Evolutionary conservation across 1,284 basidiomycete genomes (phyloP), one percentile per base, ranked within the genome.

Genomic region (Marasmius sp.): DNA sequence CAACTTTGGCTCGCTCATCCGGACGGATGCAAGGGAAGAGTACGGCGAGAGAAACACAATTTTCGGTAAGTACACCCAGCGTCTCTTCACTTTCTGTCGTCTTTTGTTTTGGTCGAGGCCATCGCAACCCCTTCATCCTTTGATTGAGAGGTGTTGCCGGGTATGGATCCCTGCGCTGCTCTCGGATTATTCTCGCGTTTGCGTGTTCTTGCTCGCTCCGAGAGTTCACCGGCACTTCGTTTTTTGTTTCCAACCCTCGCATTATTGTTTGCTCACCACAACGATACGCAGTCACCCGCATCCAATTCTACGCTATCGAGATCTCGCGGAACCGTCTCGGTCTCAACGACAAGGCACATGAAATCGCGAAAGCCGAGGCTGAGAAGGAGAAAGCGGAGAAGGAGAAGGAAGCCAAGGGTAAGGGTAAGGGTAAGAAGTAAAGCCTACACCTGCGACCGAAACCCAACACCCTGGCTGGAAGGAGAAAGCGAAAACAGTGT

Each of bases 1-100:
- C 80, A 99, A 98, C 83, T 98, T 98, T 78, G 97, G 97, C 37
- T 98, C 94, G 2, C 81, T 99, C 68, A 91, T 99, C 68, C 88
- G 97, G 57, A 90, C 86, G 59, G 87, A 97, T 72, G 84, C 89
- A 41, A 81, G 80, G 55, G 84, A 87, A 64, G 94, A 97, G 72
- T 99, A 99, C 77, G 89, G 87, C 10, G 92, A 99, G 80, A 86
- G 81, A 58, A 99, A 98, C 80, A 94, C 94, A 12, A 97, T 98
- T 64, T 97, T 99, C 71, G 94, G 96, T 92, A 74, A 66, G 83
- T 71, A 1, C 14, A 33, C 10, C 41, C 34, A 41, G 56, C 60
- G 1, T 54, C 41, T 48, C 59, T 53, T 34, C 11, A 36, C 10
- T 39, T 50, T 33, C 27, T 49, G 4, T 7, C 14, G 1, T 37